These are phyloP conservation scores for Vitis riparia DNA, from an alignment of 164 flowering plant genomes.

Conservation along the genomic window DNA sequence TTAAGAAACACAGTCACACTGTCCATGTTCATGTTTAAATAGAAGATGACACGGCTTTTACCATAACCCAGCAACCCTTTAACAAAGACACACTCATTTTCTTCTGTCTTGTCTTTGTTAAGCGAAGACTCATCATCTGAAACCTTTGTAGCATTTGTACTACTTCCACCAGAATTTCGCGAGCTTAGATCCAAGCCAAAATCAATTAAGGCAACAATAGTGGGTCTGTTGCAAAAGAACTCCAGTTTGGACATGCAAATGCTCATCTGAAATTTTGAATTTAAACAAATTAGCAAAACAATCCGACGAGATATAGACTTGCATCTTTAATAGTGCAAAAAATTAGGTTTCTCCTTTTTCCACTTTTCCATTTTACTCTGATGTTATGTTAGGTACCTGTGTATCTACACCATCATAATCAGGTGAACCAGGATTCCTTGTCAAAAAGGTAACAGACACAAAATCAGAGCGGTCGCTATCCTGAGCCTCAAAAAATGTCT, in stretches of 20 bases:
- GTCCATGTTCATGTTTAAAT: conserved; percentile 79
- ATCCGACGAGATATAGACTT: background rate
- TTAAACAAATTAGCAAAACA: conserved; percentile 4
- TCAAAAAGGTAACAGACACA: conserved; percentile 66
- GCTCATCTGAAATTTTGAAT: conserved; percentile 66
- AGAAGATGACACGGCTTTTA: conserved; percentile 85
- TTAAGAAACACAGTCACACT: conserved; percentile 86
- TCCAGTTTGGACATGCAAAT: conserved; percentile 92
- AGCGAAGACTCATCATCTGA: conserved; percentile 27
- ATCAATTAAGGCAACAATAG: conserved; percentile 88
- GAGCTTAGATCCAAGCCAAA: conserved; percentile 79
- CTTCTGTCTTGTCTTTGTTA: conserved; percentile 50
- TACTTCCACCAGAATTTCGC: conserved; percentile 21
- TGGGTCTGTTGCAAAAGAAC: conserved; percentile 90
- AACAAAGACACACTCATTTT: conserved; percentile 51
- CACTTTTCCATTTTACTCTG: background rate
- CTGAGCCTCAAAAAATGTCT: conserved; percentile 75
- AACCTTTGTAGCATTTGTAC: conserved; percentile 9
- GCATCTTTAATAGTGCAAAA: background rate
- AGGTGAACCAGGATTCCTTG: conserved; percentile 62
- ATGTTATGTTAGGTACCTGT: conserved; percentile 54
- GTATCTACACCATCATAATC: conserved; percentile 87
- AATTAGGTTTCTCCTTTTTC: too few relatives aligned
- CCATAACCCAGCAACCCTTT: conserved; percentile 94
- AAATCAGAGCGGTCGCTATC: conserved; percentile 69